Evolutionary conservation across 1,284 basidiomycete genomes (phyloP).

Genomic region (Apiotrichum porosum): DNA sequence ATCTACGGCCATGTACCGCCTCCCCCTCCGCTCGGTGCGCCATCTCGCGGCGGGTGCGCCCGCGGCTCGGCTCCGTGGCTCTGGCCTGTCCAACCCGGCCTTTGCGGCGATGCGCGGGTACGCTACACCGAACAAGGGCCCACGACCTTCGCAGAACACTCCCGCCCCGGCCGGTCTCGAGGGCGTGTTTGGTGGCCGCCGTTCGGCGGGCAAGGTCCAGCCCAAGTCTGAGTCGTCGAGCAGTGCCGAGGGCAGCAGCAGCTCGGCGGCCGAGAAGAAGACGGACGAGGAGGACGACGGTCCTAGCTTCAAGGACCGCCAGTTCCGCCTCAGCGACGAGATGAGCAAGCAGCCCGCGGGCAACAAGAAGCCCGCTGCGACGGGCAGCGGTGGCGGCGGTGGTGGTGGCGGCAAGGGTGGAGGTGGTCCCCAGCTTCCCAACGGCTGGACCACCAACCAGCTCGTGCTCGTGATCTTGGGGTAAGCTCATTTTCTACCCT

Average conservation of each 20-base stretch:
- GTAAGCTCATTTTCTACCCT: constrained; percentile 11
- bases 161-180: constrained; percentile 41
- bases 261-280: constrained; percentile 4
- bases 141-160: constrained; percentile 32
- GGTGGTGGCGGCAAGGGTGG: constrained; percentile 32
- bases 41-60: constrained; percentile 7
- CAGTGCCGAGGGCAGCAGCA: constrained; percentile 26
- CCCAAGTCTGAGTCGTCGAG: background rate
- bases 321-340: constrained; percentile 37
- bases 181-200: constrained; percentile 36
- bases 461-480: constrained; percentile 36
- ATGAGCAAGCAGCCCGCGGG: too few species aligned
- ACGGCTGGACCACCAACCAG: constrained; percentile 45
- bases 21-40: background rate
- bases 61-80: constrained; percentile 18
- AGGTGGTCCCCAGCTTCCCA: constrained; percentile 15
- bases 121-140: constrained; percentile 27
- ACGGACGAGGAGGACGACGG: constrained; percentile 22
- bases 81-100: background rate
- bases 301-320: constrained; percentile 25
- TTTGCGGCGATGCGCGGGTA: constrained; percentile 15
- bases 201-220: constrained; percentile 16
- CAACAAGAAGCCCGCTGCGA: constrained; percentile 22
- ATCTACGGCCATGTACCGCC: constrained; percentile 10
- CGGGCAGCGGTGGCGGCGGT: constrained; percentile 31